These are phyloP conservation scores for Aspergillus pseudotamarii DNA, from an alignment of 2,329 filamentous ascomycete genomes.

Conservation along the genomic window DNA sequence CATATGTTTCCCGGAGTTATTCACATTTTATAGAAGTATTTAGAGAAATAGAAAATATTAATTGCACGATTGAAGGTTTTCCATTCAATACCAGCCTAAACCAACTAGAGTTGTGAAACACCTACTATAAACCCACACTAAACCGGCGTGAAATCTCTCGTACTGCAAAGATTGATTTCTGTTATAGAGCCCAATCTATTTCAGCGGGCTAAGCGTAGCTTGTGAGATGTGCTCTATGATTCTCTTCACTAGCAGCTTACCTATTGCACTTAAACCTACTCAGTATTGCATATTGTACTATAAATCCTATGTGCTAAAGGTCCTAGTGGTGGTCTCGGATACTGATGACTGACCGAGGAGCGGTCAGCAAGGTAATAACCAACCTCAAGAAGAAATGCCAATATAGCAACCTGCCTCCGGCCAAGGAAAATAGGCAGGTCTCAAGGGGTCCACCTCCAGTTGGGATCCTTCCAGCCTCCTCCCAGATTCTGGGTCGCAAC, in stretches of 20 bases:
- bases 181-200: not conserved
- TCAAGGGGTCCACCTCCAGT: slow-evolving; percentile 16
- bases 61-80: not conserved
- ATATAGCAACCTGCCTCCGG: not conserved
- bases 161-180: not conserved
- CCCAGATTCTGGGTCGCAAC: slow-evolving; percentile 12
- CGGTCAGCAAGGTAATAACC: not conserved
- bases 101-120: not conserved
- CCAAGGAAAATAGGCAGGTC: not conserved
- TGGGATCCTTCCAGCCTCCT: slow-evolving; percentile 15
- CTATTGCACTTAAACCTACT: not conserved
- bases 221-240: not conserved
- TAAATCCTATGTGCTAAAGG: not conserved
- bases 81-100: not conserved
- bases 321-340: not conserved
- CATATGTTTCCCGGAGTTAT: not conserved
- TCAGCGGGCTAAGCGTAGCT: not conserved
- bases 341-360: not conserved
- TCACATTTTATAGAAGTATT: not conserved
- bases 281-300: not conserved
- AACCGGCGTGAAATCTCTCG: not conserved
- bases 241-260: not conserved
- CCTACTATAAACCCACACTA: not conserved
- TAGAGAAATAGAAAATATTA: not conserved
- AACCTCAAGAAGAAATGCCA: not conserved